Evolutionary conservation across 2,329 filamentous ascomycete species (phyloP).

Genomic region (Trichoderma brevicompactum): DNA sequence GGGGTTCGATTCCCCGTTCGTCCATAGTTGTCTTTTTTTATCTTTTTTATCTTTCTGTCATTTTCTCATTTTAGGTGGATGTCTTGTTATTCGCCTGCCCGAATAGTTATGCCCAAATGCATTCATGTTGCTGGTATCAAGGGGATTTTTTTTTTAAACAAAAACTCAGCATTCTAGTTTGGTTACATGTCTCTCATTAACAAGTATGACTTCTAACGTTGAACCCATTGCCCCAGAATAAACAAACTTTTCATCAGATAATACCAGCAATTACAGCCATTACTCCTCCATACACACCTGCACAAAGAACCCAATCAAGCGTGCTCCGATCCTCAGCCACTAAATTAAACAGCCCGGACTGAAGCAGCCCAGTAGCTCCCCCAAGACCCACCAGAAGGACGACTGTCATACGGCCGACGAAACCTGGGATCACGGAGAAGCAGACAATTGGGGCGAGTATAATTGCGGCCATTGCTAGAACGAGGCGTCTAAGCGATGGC

Average conservation of each 20-base stretch:
- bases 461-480: slow-evolving; percentile 35
- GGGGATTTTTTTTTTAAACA: no score
- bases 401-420: slow-evolving; percentile 61
- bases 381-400: slow-evolving; percentile 57
- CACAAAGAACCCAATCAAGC: slow-evolving; percentile 36
- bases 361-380: slow-evolving; percentile 41
- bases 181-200: no score
- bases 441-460: slow-evolving; percentile 62
- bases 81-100: no score
- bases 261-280: slow-evolving; percentile 40
- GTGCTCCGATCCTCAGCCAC: slow-evolving; percentile 31
- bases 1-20: slow-evolving; percentile 31
- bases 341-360: slow-evolving; percentile 35
- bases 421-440: slow-evolving; percentile 61
- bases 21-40: slow-evolving; percentile 24
- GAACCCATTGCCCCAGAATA: no score
- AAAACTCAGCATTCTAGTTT: no score
- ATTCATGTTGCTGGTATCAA: no score
- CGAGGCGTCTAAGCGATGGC: slow-evolving; percentile 22
- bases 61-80: not conserved
- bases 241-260: not conserved
- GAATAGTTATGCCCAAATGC: no score
- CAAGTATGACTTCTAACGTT: no score
- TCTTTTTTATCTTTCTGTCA: not conserved
- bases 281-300: slow-evolving; percentile 42